Conservation (phyloP, 2,329 filamentous ascomycete species). For the Mariannaea elegans region DNA sequence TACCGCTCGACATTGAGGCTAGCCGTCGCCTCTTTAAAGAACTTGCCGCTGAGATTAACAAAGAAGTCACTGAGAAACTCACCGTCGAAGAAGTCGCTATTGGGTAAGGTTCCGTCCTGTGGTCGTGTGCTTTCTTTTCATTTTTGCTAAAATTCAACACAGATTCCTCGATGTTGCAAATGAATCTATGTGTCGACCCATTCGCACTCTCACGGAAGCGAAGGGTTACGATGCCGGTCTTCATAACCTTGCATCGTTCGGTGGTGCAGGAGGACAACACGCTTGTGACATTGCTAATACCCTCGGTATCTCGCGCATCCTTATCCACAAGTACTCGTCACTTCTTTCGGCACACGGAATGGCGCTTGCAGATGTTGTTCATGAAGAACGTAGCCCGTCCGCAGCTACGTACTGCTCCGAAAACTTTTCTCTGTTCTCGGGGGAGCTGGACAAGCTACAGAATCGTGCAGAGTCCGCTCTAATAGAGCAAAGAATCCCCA, state of each 20-base stretch:
- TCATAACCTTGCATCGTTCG: slow-evolving; percentile 87
- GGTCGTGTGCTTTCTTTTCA: not conserved
- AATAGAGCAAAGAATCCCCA: slow-evolving; percentile 77
- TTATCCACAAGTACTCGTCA: slow-evolving; percentile 86
- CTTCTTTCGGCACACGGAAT: slow-evolving; percentile 90
- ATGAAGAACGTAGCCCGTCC: slow-evolving; percentile 78
- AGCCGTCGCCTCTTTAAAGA: slow-evolving; percentile 79
- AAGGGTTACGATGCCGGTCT: slow-evolving; percentile 89
- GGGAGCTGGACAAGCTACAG: slow-evolving; percentile 80
- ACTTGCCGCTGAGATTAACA: slow-evolving; percentile 79
- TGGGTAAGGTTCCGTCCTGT: not conserved
- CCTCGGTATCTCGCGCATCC: slow-evolving; percentile 82
- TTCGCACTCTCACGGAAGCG: slow-evolving; percentile 87
- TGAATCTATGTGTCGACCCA: slow-evolving; percentile 90
- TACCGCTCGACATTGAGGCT: slow-evolving; percentile 73
- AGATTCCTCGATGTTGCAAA: slow-evolving; percentile 90
- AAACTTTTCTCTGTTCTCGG: slow-evolving; percentile 68
- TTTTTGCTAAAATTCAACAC: not conserved
- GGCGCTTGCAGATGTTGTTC: slow-evolving; percentile 89
- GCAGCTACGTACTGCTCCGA: slow-evolving; percentile 67
- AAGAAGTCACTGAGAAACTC: slow-evolving; percentile 75
- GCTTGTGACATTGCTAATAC: slow-evolving; percentile 86
- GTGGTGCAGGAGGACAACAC: slow-evolving; percentile 88
- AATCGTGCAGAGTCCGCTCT: slow-evolving; percentile 73
- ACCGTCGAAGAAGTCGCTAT: slow-evolving; percentile 79